Base-by-base conservation (phyloP, 2,329 filamentous ascomycete genomes). In the Neonectria ditissima region DNA sequence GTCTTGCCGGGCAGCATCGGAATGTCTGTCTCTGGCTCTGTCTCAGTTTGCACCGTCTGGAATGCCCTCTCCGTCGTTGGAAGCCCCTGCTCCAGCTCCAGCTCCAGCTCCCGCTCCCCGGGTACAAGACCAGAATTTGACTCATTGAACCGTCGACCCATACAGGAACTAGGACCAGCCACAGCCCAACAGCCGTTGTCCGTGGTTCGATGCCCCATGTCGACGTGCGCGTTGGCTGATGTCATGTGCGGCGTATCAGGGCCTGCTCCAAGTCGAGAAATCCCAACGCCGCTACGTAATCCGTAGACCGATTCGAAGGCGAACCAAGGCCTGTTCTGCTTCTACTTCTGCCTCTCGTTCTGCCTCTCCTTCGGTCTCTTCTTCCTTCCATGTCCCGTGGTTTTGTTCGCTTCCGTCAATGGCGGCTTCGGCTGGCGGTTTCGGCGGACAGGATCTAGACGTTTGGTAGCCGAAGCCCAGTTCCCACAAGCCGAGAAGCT, bases 191-290 rank as follows among this genome's bases (percentile, higher is more conserved):
- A 41, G 44, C 45, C 52, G 62, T 37, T 63, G 66, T 45, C 44
- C 22, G 18, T 30, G 39, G 39, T 22, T 11, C 22, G 37, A 61
- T 51, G 50, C 52, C 56, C 66, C 66, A 58, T 61, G 41, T 69
- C 56, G 55, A 32, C 53, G 34, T 43, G 18, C 56, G 55, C 56
- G 51, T 59, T 32, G 50, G 39, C 52, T 69, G 63, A 70, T 70
- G 65, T 70, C 68, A 70, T 70, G 67, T 70, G 59, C 39, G 22
- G 48, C n/a, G 62, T 50, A 58, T 55, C 37, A 37, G 34, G 55
- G 32, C 48, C 28, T 34, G 39, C 53, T 55, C 65, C 65, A 51
- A 59, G 39, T 48, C 41, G 20, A 43, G 30, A 43, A 44, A 51
- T 61, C 58, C 54, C 53, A 56, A 43, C 50, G 30, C 50, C 18